Conservation (phyloP, 2,329 filamentous ascomycete species). For the Ceratocystis variospora region DNA sequence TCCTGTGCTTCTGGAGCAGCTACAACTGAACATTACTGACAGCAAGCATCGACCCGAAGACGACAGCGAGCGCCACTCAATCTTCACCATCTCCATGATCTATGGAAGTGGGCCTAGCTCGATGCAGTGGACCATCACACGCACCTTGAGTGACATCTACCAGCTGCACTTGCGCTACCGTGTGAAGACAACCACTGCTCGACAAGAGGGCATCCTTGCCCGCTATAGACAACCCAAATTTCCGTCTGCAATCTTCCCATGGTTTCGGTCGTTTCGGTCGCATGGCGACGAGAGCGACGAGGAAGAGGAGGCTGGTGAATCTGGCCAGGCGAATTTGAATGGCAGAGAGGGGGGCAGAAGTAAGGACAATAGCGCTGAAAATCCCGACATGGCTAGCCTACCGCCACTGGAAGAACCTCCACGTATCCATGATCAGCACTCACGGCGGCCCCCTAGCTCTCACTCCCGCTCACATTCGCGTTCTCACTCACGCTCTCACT, state of each 20-base stretch:
- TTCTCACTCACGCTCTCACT: constrained; percentile 1
- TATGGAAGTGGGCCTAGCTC: constrained; percentile 90
- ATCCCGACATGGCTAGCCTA: background rate
- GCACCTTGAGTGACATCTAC: constrained; percentile 77
- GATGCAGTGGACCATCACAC: constrained; percentile 90
- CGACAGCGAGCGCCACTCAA: constrained; percentile 56
- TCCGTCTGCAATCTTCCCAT: constrained; percentile 77
- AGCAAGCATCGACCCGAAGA: constrained; percentile 55
- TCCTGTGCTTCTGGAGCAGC: constrained; percentile 84
- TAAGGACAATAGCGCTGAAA: background rate
- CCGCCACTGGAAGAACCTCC: constrained; percentile 24
- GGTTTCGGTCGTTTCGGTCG: constrained; percentile 66
- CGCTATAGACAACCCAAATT: constrained; percentile 70
- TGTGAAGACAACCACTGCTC: constrained; percentile 56
- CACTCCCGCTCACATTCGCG: background rate
- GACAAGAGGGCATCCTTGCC: constrained; percentile 32
- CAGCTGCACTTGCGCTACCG: constrained; percentile 93
- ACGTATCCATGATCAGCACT: constrained; percentile 14
- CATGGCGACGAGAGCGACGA: constrained; percentile 70
- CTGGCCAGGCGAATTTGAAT: background rate
- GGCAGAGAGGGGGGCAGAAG: constrained; percentile 1
- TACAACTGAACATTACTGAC: constrained; percentile 77
- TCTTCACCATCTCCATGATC: constrained; percentile 85
- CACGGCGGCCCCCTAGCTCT: background rate
- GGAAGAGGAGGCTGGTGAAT: constrained; percentile 38